phyloP scores from a whole-genome alignment of 2,329 filamentous ascomycete species.

The Ceratocystis huliohia region DNA sequence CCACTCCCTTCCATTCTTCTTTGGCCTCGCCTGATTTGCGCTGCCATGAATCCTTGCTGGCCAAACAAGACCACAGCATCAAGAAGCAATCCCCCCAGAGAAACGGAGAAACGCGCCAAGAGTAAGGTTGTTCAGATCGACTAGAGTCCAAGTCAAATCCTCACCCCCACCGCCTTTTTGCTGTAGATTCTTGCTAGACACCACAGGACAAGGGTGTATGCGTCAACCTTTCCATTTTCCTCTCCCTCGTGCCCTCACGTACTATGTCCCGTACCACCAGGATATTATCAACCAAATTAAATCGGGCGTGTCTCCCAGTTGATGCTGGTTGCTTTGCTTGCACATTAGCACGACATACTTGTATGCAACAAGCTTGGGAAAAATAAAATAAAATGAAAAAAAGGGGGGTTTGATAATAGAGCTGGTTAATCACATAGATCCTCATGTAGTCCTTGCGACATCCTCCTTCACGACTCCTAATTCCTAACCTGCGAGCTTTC shows the following conservation, averaged over 20 bases:
- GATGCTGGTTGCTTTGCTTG: too few species aligned
- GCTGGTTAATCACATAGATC: neutral
- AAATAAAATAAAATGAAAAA: neutral
- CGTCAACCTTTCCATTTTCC: neutral
- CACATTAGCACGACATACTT: neutral
- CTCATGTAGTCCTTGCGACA: neutral
- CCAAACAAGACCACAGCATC: neutral
- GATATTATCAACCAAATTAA: neutral
- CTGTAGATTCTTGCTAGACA: too few species aligned
- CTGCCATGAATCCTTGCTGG: constrained; percentile 2
- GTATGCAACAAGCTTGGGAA: neutral
- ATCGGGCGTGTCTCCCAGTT: neutral
- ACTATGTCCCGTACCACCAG: neutral
- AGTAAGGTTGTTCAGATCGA: neutral
- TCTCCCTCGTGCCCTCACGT: neutral
- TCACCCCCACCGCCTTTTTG: too few species aligned
- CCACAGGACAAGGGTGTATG: neutral
- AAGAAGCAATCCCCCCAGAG: neutral
- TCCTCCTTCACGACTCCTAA: neutral
- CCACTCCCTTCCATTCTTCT: neutral
- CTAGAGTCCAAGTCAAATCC: neutral
- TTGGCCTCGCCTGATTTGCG: neutral
- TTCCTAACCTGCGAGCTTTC: neutral
- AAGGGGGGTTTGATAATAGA: neutral
- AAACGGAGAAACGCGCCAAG: neutral